These are phyloP conservation scores for Schizophyllum commune DNA, from an alignment of 1,284 basidiomycete genomes.

Conservation along the genomic window DNA sequence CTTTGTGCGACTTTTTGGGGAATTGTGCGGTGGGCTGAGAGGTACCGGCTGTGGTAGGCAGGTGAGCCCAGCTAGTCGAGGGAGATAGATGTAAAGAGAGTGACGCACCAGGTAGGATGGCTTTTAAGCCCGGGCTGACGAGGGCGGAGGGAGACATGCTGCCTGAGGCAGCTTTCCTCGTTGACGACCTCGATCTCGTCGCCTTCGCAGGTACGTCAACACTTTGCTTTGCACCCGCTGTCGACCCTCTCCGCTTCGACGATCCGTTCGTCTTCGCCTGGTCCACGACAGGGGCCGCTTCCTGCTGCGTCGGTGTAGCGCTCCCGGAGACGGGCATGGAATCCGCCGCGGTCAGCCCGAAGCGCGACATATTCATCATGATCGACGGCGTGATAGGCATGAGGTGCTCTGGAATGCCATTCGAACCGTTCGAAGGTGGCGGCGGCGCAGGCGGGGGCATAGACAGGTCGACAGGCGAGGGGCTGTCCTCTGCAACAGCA, in stretches of 20 bases:
- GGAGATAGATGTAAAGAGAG: neutral
- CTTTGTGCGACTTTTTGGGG: conserved; percentile 87
- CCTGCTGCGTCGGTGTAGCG: neutral
- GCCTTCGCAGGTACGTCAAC: conserved; percentile 16
- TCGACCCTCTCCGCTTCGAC: neutral
- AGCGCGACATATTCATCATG: conserved; percentile 75
- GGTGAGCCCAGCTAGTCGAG: neutral
- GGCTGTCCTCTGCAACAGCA: conserved; percentile 48
- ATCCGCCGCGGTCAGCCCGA: conserved; percentile 32
- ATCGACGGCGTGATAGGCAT: conserved; percentile 80
- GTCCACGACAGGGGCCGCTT: neutral
- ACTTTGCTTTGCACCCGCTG: neutral
- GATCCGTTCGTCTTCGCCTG: neutral
- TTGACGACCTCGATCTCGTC: conserved; percentile 8
- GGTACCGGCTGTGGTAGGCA: neutral
- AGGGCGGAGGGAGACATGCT: conserved; percentile 17
- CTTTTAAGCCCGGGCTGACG: conserved; percentile 50
- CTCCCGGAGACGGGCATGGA: neutral
- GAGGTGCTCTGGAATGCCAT: conserved; percentile 25
- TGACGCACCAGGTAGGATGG: conserved; percentile 57
- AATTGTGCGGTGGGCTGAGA: conserved; percentile 12
- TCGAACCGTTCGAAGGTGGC: neutral
- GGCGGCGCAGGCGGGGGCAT: conserved; percentile 58
- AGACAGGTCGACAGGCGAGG: conserved; percentile 76
- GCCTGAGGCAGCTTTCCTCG: conserved; percentile 16